phyloP scores from a whole-genome alignment of 1,284 basidiomycete species.

The Moniliophthora roreri region DNA sequence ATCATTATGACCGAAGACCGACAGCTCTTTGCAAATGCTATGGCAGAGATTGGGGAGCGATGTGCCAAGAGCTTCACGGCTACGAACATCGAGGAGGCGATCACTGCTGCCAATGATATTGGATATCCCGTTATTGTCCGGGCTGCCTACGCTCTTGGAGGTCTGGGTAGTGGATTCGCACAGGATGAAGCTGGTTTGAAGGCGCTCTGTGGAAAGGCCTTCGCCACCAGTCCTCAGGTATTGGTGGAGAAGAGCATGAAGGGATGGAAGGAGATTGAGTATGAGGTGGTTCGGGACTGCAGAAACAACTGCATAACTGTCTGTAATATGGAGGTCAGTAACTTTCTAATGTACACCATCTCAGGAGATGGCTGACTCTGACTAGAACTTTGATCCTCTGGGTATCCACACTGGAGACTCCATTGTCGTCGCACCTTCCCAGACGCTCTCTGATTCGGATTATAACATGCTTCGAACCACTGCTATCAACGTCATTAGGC shows the following conservation, averaged over 20 bases:
- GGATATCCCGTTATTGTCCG: slow-evolving; percentile 98
- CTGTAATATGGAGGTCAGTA: slow-evolving; percentile 97
- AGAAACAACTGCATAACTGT: slow-evolving; percentile 98
- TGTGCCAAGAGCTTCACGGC: slow-evolving; percentile 90
- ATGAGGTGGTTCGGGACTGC: slow-evolving; percentile 98
- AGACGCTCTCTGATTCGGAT: slow-evolving; percentile 96
- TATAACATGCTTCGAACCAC: slow-evolving; percentile 99
- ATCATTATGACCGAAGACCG: slow-evolving; percentile 98
- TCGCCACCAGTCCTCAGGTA: slow-evolving; percentile 96
- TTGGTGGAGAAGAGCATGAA: slow-evolving; percentile 99
- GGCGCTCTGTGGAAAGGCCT: slow-evolving; percentile 90
- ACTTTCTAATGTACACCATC: slow-evolving; percentile 13
- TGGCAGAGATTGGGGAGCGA: slow-evolving; percentile 95
- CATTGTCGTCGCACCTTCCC: slow-evolving; percentile 97
- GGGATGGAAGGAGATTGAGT: slow-evolving; percentile 99
- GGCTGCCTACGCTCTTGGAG: slow-evolving; percentile 95
- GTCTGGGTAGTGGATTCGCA: slow-evolving; percentile 94
- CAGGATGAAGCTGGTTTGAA: slow-evolving; percentile 86
- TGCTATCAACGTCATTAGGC: slow-evolving; percentile 96
- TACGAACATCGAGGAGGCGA: slow-evolving; percentile 82
- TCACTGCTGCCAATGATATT: slow-evolving; percentile 82
- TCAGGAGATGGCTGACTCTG: not conserved
- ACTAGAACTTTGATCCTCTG: slow-evolving; percentile 95
- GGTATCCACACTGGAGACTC: slow-evolving; percentile 99
- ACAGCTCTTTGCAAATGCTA: slow-evolving; percentile 92